Evolutionary conservation across 208 protist species (phyloP), one percentile per base, ranked within the genome.

Genomic region (Leishmania braziliensis): DNA sequence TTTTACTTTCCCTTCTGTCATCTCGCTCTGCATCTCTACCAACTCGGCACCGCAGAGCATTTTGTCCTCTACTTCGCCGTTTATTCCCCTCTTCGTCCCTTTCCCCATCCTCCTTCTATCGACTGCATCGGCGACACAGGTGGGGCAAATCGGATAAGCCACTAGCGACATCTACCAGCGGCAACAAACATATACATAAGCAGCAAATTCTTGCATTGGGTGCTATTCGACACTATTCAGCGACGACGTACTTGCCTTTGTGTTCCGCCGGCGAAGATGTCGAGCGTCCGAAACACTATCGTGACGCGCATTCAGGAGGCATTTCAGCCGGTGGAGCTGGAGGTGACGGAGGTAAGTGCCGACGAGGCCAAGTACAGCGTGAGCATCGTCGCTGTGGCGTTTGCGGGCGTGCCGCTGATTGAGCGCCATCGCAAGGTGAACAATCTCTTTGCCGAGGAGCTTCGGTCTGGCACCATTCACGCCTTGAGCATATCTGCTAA

Each of bases 401-500:
- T 96, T 72, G 84, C 86, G 9, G 88, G 81, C 50, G 72, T 94
- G 16, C 51, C 91, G 20, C 86, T 96, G 51, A 66, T 96, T 23
- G 85, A 95, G 60, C 86, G 93, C 20, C 93, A 96, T 75, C 86
- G 91, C 60, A 90, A 91, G 82, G 87, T 96, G 51, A 95, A 94
- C 78, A 83, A 89, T 39, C 66, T 96, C 50, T 96, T 96, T 78
- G 86, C 91, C 54, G 84, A 93, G 51, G 90, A 95, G 78, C 84
- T 96, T 3, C 80, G 90, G 2, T 91, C 88, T 2, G 91, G 91
- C n/a, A 79, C 75, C 8, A 95, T 96, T 79, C 93, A 96, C 77
- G 93, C 93, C 39, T 70, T 96, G 51, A 89, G 84, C 46, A 96
- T 96, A 43, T 86, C 79, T 18, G 92, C 92, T 36, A 90, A 90